Evolutionary conservation across 495 filamentous ascomycete genomes (phyloP).

Genomic region (Aspergillus diversus): DNA sequence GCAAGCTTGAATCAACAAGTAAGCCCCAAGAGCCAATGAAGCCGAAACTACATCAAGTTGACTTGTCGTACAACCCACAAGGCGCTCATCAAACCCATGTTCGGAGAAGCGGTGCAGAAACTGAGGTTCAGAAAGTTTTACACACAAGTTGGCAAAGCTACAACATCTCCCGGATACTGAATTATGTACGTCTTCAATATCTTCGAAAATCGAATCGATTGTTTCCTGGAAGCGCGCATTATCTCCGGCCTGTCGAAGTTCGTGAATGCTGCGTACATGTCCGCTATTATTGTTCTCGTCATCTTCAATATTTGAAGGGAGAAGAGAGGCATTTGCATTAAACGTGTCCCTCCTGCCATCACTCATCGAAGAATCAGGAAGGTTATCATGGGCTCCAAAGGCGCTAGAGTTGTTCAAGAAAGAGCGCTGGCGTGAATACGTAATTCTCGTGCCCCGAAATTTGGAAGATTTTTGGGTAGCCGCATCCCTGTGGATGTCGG

Average conservation of each 20-base stretch:
- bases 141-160: slow-evolving; percentile 69
- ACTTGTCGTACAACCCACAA: slow-evolving; percentile 52
- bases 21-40: slow-evolving; percentile 38
- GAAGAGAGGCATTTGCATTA: not conserved
- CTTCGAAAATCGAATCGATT: slow-evolving; percentile 80
- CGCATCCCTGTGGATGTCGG: slow-evolving; percentile 13
- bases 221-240: slow-evolving; percentile 82
- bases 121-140: slow-evolving; percentile 67
- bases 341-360: not conserved
- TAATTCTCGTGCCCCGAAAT: slow-evolving; percentile 50
- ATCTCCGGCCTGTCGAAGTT: slow-evolving; percentile 82
- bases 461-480: slow-evolving; percentile 25
- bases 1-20: slow-evolving; percentile 30
- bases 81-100: slow-evolving; percentile 67
- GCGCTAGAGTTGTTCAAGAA: slow-evolving; percentile 54
- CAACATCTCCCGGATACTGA: slow-evolving; percentile 53
- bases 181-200: slow-evolving; percentile 66
- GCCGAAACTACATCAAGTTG: slow-evolving; percentile 37
- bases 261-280: slow-evolving; percentile 81
- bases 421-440: slow-evolving; percentile 66
- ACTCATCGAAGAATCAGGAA: slow-evolving; percentile 2
- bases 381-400: slow-evolving; percentile 15
- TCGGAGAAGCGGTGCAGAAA: slow-evolving; percentile 75
- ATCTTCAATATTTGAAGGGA: slow-evolving; percentile 33
- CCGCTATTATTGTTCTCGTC: slow-evolving; percentile 55